Evolutionary conservation across 2,329 filamentous ascomycete species (phyloP), one percentile per base, ranked within the genome.

Genomic region (Penicillium occitanis): DNA sequence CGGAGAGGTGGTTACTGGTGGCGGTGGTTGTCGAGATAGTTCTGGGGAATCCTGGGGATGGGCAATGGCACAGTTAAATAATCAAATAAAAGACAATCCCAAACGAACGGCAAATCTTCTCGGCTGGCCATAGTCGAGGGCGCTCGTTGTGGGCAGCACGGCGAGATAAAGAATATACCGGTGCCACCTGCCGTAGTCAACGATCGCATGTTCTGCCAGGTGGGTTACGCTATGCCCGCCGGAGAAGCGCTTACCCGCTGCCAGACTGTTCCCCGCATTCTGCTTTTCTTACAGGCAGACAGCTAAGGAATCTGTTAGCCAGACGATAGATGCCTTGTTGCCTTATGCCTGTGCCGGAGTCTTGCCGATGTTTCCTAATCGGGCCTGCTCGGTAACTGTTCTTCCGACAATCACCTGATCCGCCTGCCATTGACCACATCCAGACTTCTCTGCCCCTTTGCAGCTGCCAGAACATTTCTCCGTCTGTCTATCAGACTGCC

Each of bases 161-260:
- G 5, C 17, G n/a, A 55, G n/a, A 40, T 37, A 57, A 25, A 22
- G 10, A 28, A 58, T 58, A 61, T 66, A 33, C 64, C 64, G 64
- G 25, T n/a, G 33, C 59, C 30, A 66, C 19, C 25, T 66, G 64
- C 64, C 64, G 64, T 22, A 17, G 22, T 51, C 25, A 17, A 6
- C 5, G 48, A 30, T 28, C 46, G 46, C 46, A 55, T 55, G 28
- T 33, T 35, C 17, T 30, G 11, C 28, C 40, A 17, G 14, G 57
- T 48, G 63, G 28, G 53, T 19, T 22, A 51, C 22, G 63, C 58
- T 37, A 28, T 30, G 8, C 33, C 22, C 33, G 25, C 44, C 65
- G 65, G 65, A 63, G 50, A 66, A 66, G 61, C 44, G 33, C 65
- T 66, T 66, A 63, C 25, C 65, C 65, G 65, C 51, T 35, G 57